Percentiles rank a stretch among this genome's conserved stretches.
Conservation (phyloP, 2,329 filamentous ascomycete genomes). For the Aspergillus pseudonomiae region DNA sequence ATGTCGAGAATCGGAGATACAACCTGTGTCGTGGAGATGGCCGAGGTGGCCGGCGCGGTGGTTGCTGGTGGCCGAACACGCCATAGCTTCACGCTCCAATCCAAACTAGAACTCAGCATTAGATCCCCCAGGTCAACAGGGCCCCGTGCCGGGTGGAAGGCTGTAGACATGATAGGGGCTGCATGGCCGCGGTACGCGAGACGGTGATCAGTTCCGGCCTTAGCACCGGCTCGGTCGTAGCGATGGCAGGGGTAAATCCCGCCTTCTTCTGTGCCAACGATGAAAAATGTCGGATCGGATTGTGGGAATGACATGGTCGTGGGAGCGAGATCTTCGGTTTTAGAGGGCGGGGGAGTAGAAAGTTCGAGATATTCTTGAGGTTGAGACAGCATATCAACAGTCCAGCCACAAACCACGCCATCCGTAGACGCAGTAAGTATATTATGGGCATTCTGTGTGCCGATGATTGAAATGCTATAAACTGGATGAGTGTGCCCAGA, state of each 20-base stretch:
- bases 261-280: constrained; percentile 95
- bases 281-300: constrained; percentile 94
- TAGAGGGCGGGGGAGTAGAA: constrained; percentile 79
- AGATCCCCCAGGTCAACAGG: constrained; percentile 93
- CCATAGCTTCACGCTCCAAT: constrained; percentile 98
- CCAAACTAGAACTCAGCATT: constrained; percentile 86
- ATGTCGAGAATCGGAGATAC: constrained; percentile 84
- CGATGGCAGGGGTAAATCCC: constrained; percentile 94
- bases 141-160: constrained; percentile 91
- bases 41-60: constrained; percentile 41
- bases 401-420: constrained; percentile 95
- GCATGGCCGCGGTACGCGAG: constrained; percentile 88
- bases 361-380: constrained; percentile 93
- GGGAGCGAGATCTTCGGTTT: constrained; percentile 91
- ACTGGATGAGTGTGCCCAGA: constrained; percentile 95
- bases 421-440: constrained; percentile 97
- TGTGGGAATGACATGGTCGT: constrained; percentile 94
- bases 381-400: constrained; percentile 95
- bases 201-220: constrained; percentile 88
- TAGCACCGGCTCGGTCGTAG: constrained; percentile 95
- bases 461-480: constrained; percentile 92
- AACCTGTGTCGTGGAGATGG: constrained; percentile 47
- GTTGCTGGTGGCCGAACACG: constrained; percentile 68
- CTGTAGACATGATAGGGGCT: constrained; percentile 91
- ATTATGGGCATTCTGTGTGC: constrained; percentile 98